Evolutionary conservation across 23 red algal genomes (phyloP).

Genomic region (Gracilaria caudata): DNA sequence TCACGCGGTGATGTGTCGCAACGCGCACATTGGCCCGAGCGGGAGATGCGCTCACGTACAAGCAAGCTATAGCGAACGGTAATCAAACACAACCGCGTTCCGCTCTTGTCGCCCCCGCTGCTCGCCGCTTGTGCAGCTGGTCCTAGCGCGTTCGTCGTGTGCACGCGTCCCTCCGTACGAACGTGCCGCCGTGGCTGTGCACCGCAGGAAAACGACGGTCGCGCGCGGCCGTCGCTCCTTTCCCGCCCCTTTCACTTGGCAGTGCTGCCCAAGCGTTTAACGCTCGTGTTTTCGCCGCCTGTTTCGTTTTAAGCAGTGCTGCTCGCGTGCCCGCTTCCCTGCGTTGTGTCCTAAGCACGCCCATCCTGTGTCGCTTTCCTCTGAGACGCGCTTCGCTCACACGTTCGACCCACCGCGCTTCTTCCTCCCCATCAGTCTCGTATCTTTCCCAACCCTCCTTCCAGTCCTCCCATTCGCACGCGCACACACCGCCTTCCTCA

Average conservation of each 20-base stretch:
- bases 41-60: background rate
- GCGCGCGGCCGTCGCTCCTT: background rate
- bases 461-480: background rate
- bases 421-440: background rate
- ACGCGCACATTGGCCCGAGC: background rate
- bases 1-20: constrained; percentile 28
- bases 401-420: background rate
- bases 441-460: background rate
- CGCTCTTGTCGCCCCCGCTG: background rate
- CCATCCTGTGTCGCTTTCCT: background rate
- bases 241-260: constrained; percentile 21
- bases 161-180: background rate
- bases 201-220: too few relatives aligned
- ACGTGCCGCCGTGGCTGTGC: background rate
- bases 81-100: background rate
- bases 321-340: background rate
- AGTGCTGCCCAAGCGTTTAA: constrained; percentile 3
- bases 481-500: background rate
- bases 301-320: background rate
- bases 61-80: background rate
- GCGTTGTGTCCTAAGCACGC: background rate
- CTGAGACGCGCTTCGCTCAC: background rate
- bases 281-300: background rate
- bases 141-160: background rate
- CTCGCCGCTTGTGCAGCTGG: constrained; percentile 1